Conservation (phyloP, 169 alveolate species). For the Babesia ovis region DNA sequence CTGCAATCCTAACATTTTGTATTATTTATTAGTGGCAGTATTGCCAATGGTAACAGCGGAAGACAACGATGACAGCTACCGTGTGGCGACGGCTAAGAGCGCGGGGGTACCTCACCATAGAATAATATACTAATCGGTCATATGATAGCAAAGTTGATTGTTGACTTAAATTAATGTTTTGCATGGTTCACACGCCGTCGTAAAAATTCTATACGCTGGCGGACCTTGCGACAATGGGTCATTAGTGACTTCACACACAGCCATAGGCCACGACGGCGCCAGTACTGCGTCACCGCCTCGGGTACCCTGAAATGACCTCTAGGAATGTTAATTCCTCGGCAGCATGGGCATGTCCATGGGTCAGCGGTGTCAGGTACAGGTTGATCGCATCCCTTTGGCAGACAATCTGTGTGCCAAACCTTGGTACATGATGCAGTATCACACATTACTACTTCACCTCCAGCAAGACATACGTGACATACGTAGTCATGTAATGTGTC, state of each 20-base stretch:
- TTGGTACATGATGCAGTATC: conserved; percentile 62
- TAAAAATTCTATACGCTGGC: neutral
- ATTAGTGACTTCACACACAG: conserved; percentile 54
- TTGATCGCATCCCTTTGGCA: conserved; percentile 40
- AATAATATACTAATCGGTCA: neutral
- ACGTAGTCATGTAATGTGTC: conserved; percentile 65
- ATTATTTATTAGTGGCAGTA: neutral
- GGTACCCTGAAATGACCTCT: conserved; percentile 20
- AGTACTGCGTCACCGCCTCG: conserved; percentile 38
- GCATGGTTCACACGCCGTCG: conserved; percentile 1
- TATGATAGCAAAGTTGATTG: neutral
- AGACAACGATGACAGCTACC: neutral
- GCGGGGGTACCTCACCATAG: neutral
- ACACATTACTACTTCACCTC: conserved; percentile 76
- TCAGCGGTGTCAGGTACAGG: conserved; percentile 4
- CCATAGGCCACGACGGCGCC: conserved; percentile 61
- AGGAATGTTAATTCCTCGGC: conserved; percentile 19
- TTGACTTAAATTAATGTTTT: neutral
- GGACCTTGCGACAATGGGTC: conserved; percentile 35
- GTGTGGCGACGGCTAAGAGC: neutral
- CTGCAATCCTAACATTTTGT: conserved; percentile 67
- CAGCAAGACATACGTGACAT: conserved; percentile 70
- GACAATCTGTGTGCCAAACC: conserved; percentile 75
- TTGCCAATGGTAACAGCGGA: neutral
- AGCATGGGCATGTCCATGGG: conserved; percentile 68